These are phyloP conservation scores for Arabidopsis arenosa DNA, from an alignment of 345 rosid genomes.

Conservation along the genomic window DNA sequence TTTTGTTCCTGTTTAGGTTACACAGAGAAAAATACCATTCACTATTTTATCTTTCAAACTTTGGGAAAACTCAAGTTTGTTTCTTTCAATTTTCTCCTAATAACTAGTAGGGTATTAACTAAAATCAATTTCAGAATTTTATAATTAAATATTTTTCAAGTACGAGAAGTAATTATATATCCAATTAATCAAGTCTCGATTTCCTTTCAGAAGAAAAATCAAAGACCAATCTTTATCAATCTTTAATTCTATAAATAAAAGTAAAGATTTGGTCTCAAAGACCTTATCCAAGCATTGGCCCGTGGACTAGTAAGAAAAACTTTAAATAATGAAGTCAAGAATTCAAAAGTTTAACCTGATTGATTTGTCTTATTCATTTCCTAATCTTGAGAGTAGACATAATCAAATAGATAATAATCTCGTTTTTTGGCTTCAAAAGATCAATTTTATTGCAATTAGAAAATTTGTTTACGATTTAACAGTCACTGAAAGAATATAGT, in stretches of 20 bases:
- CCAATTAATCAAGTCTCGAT: not conserved
- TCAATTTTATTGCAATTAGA: not conserved
- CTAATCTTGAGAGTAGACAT: not conserved
- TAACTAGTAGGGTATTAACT: no score
- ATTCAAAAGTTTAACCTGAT: slow-evolving; percentile 29
- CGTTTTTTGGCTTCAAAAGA: not conserved
- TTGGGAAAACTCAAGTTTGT: not conserved
- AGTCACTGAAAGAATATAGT: not conserved
- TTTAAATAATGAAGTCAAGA: slow-evolving; percentile 2
- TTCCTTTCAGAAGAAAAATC: slow-evolving; percentile 7
- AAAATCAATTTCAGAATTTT: no score
- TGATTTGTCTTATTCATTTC: slow-evolving; percentile 25
- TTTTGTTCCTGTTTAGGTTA: no score
- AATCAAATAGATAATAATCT: not conserved
- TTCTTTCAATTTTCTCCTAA: no score
- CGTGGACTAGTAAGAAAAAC: slow-evolving; percentile 12
- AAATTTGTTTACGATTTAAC: not conserved
- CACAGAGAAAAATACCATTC: no score
- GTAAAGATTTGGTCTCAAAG: not conserved
- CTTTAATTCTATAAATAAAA: not conserved
- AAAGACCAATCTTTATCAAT: not conserved
- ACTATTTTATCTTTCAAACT: no score
- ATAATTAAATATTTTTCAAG: slow-evolving; percentile 35
- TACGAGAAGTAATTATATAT: not conserved
- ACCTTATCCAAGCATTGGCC: slow-evolving; percentile 30